Evolutionary conservation across 1,284 basidiomycete species (phyloP).

Genomic region (Microbotryum violaceum): DNA sequence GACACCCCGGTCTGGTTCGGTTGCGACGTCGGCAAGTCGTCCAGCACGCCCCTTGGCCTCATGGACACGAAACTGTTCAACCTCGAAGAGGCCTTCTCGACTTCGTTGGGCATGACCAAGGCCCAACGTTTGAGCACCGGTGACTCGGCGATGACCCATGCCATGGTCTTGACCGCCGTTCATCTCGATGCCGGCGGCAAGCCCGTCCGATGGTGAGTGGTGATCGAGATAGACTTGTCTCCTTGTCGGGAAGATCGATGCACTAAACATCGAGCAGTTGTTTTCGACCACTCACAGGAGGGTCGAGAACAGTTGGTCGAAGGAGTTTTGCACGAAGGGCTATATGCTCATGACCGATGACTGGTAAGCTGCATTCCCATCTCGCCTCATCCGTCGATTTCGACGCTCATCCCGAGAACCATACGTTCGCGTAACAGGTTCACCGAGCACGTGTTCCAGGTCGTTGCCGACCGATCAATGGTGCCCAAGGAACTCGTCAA

Average conservation of each 20-base stretch:
- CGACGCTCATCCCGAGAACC: background rate
- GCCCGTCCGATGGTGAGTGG: slow-evolving; percentile 66
- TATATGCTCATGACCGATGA: slow-evolving; percentile 67
- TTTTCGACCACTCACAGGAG: no score
- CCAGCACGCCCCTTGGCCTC: slow-evolving; percentile 33
- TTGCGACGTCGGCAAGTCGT: slow-evolving; percentile 53
- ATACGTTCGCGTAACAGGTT: slow-evolving; percentile 55
- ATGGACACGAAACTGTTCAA: slow-evolving; percentile 68
- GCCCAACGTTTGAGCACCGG: slow-evolving; percentile 72
- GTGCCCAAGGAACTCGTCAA: slow-evolving; percentile 70
- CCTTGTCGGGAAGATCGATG: no score
- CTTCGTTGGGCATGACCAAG: slow-evolving; percentile 59
- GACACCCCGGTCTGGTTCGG: slow-evolving; percentile 75
- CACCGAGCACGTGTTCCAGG: slow-evolving; percentile 76
- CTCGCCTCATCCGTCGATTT: background rate
- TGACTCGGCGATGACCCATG: slow-evolving; percentile 84
- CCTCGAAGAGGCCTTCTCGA: slow-evolving; percentile 52
- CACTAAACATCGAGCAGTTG: no score
- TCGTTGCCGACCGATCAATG: slow-evolving; percentile 63
- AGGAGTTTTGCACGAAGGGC: slow-evolving; percentile 61
- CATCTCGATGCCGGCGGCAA: slow-evolving; percentile 68
- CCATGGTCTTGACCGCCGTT: slow-evolving; percentile 68
- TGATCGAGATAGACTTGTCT: no score
- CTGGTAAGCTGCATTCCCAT: background rate
- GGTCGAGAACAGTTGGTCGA: slow-evolving; percentile 93